These are phyloP conservation scores for Monosporascus cannonballus DNA, from an alignment of 2,329 filamentous ascomycete species.

Conservation along the genomic window DNA sequence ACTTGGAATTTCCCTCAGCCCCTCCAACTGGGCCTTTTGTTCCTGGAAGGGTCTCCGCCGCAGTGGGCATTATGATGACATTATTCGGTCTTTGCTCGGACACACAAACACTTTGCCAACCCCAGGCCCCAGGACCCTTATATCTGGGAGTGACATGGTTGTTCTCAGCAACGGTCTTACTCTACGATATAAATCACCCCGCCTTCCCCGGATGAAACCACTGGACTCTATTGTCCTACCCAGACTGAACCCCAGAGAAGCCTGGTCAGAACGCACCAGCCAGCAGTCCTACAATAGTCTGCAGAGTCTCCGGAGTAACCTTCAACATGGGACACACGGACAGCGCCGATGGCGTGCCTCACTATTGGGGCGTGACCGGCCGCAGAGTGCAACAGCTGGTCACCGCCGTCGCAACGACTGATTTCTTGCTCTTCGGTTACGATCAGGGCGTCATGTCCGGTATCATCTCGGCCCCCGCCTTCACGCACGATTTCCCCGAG, in stretches of 20 bases:
- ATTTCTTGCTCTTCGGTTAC: slow-evolving; percentile 25
- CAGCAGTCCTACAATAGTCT: too few relatives aligned
- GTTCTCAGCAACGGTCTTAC: background rate
- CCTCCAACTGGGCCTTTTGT: background rate
- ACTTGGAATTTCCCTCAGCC: background rate
- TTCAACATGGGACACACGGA: slow-evolving; percentile 20
- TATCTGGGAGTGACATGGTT: background rate
- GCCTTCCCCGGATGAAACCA: slow-evolving; percentile 1
- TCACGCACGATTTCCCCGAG: slow-evolving; percentile 24
- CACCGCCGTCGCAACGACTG: slow-evolving; percentile 21
- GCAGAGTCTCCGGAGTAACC: background rate
- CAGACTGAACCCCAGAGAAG: background rate
- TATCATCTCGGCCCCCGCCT: slow-evolving; percentile 22
- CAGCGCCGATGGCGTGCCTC: slow-evolving; percentile 22
- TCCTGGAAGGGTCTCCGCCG: background rate
- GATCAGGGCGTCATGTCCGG: slow-evolving; percentile 29
- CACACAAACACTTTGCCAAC: background rate
- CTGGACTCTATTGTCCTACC: background rate
- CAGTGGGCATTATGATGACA: slow-evolving; percentile 4
- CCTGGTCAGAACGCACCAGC: too few relatives aligned
- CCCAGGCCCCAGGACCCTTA: slow-evolving; percentile 4
- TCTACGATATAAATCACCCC: background rate
- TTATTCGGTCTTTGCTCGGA: slow-evolving; percentile 6
- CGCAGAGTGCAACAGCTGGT: slow-evolving; percentile 20
- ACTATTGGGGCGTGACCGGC: slow-evolving; percentile 26